Base-by-base conservation (phyloP, 805 yeast species). In the Barnettozyma salicaria region DNA sequence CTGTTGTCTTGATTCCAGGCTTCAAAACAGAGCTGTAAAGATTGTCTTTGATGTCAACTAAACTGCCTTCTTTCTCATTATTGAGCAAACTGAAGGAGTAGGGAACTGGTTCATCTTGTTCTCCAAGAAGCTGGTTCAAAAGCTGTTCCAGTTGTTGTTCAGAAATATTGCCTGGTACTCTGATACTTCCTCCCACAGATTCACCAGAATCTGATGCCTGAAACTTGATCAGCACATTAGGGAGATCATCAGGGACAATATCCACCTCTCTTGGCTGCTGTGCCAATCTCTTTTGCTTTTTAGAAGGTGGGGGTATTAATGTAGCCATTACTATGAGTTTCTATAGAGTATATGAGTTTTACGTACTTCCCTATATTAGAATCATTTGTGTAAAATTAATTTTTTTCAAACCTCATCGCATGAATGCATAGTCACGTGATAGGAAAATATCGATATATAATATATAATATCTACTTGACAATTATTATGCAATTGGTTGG, bases 121-220 rank as follows among this genome's bases (percentile, higher is more conserved):
- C 74, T 4, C 78, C 81, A 32, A 78, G 74, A 32, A 92, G 63
- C 53, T 85, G 83, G 59, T 92, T 92, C 50, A 92, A 66, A 34
- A 92, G 71, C 58, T 87, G 80, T 62, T 90, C 96, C 37, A 92
- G 71, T 61, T 92, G 97, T 48, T 77, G 74, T 49, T 85, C 95
- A 4, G 82, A 74, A 40, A 87, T 79, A 19, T 75, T 80, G 13
- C 96, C 97, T 4, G 97, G 98, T 6, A 92, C 95, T 56, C 97
- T 74, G 32, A 89, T 63, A 11, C 86, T 78, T 5, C 90, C 86
- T 8, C 96, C 96, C 17, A 83, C 71, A 3, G 76, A 63, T 43
- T 84, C 94, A 34, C 96, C 97, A 7, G 96, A 78, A 52, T 89
- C 97, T 9, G 95, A 77, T 2, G 97, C 96, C 59, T 87, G 90